These are phyloP conservation scores for Boletus holoroseus DNA, from an alignment of 1,284 basidiomycete genomes.

Conservation along the genomic window DNA sequence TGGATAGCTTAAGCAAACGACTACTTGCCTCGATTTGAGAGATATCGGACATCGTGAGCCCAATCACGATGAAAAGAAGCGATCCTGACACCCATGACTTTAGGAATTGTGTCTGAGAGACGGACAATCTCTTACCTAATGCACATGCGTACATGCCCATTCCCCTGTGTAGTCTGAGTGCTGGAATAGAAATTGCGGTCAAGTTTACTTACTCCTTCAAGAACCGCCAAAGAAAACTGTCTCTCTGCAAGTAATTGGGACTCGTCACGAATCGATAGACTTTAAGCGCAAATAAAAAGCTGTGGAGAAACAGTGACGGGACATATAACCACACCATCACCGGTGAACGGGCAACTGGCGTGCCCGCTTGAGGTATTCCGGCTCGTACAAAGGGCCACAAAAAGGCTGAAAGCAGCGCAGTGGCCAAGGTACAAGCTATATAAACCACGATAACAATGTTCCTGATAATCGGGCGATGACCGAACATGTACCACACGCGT, in stretches of 20 bases:
- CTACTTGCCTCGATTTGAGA: slow-evolving; percentile 14
- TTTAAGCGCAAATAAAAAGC: slow-evolving; percentile 19
- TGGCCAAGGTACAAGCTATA: neutral
- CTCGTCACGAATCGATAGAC: slow-evolving; percentile 24
- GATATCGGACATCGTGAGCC: slow-evolving; percentile 5
- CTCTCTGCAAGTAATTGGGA: slow-evolving; percentile 10
- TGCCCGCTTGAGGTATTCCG: neutral
- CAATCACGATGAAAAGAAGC: slow-evolving; percentile 17
- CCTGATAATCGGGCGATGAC: slow-evolving; percentile 4
- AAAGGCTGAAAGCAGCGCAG: neutral
- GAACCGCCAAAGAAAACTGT: slow-evolving; percentile 18
- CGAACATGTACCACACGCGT: slow-evolving; percentile 27
- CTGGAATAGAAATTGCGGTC: neutral
- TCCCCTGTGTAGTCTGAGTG: slow-evolving; percentile 11
- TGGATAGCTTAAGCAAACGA: neutral
- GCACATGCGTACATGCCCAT: slow-evolving; percentile 23
- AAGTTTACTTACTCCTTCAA: slow-evolving; percentile 16
- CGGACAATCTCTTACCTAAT: slow-evolving; percentile 3
- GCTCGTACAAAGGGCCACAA: neutral
- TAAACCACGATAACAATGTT: slow-evolving; percentile 6
- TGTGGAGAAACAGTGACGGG: slow-evolving; percentile 20
- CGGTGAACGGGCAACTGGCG: neutral
- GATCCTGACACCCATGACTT: slow-evolving; percentile 12
- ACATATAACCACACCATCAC: slow-evolving; percentile 14
- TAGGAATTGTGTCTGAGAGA: neutral